Evolutionary conservation across 345 rosid genomes (phyloP).

Genomic region (Carallia pectinifolia): DNA sequence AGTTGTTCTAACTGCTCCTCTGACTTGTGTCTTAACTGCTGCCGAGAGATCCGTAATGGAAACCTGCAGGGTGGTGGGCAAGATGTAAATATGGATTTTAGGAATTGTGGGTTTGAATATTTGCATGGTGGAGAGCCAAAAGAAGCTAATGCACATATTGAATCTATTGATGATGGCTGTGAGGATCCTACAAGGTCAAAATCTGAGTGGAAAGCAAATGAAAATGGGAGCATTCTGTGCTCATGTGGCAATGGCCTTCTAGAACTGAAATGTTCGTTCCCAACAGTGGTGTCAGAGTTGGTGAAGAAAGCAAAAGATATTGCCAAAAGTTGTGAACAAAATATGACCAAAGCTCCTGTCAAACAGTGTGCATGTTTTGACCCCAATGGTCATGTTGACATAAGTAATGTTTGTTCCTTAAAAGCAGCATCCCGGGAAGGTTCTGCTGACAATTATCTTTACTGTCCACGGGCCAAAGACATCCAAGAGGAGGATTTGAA

Average conservation of each 20-base stretch:
- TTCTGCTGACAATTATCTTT: conserved; percentile 51
- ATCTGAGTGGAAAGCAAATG: conserved; percentile 48
- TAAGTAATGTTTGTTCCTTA: conserved; percentile 20
- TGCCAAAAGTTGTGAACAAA: conserved; percentile 4
- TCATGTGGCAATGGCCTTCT: conserved; percentile 47
- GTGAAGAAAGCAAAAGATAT: conserved; percentile 31
- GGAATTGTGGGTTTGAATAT: conserved; percentile 3
- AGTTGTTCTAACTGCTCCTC: conserved; percentile 25
- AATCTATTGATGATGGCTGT: background rate
- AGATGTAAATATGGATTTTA: conserved; percentile 13
- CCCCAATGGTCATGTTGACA: conserved; percentile 31
- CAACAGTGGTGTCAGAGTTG: conserved; percentile 41
- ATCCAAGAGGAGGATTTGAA: conserved; percentile 33
- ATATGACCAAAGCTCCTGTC: conserved; percentile 2
- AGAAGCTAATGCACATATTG: background rate
- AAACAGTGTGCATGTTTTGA: conserved; percentile 45
- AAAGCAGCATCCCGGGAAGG: conserved; percentile 60
- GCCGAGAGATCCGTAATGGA: conserved; percentile 27
- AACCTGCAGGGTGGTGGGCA: conserved; percentile 7
- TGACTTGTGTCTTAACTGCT: conserved; percentile 30
- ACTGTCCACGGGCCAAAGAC: conserved; percentile 47
- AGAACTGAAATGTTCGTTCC: conserved; percentile 39
- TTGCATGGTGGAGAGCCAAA: conserved; percentile 39
- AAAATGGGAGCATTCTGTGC: conserved; percentile 53
- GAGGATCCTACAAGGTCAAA: conserved; percentile 3